These are phyloP conservation scores for Hanseniaspora mollemarum DNA, from an alignment of 805 yeast species.

Conservation along the genomic window DNA sequence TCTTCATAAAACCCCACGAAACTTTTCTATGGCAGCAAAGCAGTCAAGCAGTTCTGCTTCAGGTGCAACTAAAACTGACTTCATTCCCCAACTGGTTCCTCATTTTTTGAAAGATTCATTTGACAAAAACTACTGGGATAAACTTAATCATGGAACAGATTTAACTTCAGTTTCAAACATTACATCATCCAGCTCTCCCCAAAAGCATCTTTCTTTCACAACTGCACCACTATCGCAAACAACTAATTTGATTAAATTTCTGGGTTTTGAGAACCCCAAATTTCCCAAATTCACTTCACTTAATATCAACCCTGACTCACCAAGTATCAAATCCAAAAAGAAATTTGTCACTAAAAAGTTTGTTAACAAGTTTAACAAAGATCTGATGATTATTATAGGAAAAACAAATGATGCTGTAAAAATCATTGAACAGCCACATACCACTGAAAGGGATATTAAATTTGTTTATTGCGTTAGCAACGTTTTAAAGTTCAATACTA, in stretches of 20 bases:
- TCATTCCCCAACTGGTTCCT: slow-evolving; percentile 56
- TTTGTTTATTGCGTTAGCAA: slow-evolving; percentile 27
- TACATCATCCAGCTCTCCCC: not conserved
- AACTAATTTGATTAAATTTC: not conserved
- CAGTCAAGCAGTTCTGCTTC: not conserved
- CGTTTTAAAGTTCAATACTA: slow-evolving; percentile 26
- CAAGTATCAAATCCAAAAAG: not conserved
- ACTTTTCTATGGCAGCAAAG: not conserved
- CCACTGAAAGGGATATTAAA: slow-evolving; percentile 21
- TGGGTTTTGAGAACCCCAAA: not conserved
- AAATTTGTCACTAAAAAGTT: slow-evolving; percentile 10
- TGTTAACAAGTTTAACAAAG: slow-evolving; percentile 7
- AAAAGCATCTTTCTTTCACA: not conserved
- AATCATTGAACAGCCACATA: slow-evolving; percentile 17
- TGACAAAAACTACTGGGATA: slow-evolving; percentile 11
- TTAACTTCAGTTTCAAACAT: not conserved
- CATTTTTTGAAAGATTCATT: slow-evolving; percentile 54
- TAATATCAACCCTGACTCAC: not conserved
- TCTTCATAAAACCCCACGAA: not conserved
- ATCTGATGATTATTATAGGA: not conserved
- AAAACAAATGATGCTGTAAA: slow-evolving; percentile 18
- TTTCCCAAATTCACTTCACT: not conserved
- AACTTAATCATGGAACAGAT: not conserved
- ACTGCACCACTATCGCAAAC: not conserved
- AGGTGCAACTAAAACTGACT: slow-evolving; percentile 12